These are phyloP conservation scores for Penicillium occitanis DNA, from an alignment of 2,329 filamentous ascomycete species.

Conservation along the genomic window DNA sequence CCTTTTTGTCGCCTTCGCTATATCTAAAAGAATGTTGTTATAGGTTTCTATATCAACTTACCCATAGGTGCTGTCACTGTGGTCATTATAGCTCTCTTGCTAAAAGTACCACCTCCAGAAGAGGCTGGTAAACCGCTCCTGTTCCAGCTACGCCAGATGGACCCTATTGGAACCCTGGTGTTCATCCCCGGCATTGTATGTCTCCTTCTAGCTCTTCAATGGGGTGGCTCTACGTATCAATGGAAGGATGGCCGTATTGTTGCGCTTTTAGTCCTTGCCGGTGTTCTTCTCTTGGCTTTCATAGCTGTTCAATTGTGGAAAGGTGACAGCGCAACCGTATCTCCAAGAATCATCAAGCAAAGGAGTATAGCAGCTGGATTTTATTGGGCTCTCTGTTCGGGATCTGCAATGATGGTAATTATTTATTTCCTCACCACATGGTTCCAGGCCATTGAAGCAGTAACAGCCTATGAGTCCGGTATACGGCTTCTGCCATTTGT, in stretches of 20 bases:
- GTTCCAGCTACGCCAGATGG: not conserved
- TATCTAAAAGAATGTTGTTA: not conserved
- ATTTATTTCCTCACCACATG: not conserved
- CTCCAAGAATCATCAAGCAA: not conserved
- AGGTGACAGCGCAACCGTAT: not conserved
- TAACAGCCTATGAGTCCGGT: not conserved
- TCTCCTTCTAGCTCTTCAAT: conserved; percentile 3
- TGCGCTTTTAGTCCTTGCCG: not conserved
- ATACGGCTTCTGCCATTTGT: not conserved
- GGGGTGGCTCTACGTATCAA: conserved; percentile 3
- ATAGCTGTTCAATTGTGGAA: not conserved
- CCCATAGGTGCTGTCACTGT: not conserved
- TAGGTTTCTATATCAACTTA: conserved; percentile 1
- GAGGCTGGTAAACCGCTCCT: not conserved
- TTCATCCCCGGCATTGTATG: conserved; percentile 5
- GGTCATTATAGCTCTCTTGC: not conserved
- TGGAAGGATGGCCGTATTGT: conserved; percentile 6
- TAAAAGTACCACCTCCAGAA: not conserved
- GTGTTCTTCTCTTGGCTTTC: not conserved
- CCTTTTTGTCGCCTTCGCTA: not conserved
- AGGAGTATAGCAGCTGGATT: not conserved
- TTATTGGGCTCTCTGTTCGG: not conserved
- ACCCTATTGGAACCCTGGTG: not conserved
- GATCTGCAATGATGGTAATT: not conserved
- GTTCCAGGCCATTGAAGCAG: not conserved